Evolutionary conservation across 2,329 filamentous ascomycete genomes (phyloP).

Genomic region (Aplosporella prunicola): DNA sequence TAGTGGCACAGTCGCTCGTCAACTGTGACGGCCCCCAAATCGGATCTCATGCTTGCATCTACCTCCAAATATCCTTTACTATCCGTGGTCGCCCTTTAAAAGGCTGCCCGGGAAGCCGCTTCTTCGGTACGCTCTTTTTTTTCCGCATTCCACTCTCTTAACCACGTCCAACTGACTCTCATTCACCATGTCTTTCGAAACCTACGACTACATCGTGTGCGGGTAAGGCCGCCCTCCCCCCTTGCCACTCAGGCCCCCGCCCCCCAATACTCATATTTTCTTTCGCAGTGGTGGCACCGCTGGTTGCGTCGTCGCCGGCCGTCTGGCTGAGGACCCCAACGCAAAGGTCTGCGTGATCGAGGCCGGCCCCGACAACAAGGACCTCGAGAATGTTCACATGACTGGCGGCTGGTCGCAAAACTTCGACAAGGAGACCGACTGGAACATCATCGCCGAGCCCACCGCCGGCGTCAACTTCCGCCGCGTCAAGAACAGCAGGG

Average conservation of each 20-base stretch:
- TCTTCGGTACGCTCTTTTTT: too few relatives aligned
- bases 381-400: slow-evolving; percentile 44
- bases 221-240: slow-evolving; percentile 8
- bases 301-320: slow-evolving; percentile 40
- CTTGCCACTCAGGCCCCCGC: too few relatives aligned
- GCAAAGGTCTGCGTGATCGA: slow-evolving; percentile 38
- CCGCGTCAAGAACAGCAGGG: slow-evolving; percentile 40
- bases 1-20: too few relatives aligned
- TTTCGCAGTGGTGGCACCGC: slow-evolving; percentile 39
- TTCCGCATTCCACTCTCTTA: too few relatives aligned
- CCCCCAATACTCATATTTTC: too few relatives aligned
- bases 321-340: slow-evolving; percentile 37
- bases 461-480: slow-evolving; percentile 32
- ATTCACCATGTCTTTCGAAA: slow-evolving; percentile 1
- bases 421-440: slow-evolving; percentile 42
- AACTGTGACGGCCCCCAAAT: too few relatives aligned
- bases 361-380: slow-evolving; percentile 35
- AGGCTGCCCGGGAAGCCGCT: too few relatives aligned
- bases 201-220: slow-evolving; percentile 12
- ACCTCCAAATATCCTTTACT: too few relatives aligned
- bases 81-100: too few relatives aligned
- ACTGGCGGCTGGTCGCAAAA: slow-evolving; percentile 40
- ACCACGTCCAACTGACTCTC: too few relatives aligned
- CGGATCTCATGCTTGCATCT: too few relatives aligned
- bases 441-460: slow-evolving; percentile 40